Evolutionary conservation across 108 stramenopile genomes (phyloP), one percentile per base, ranked within the genome.

Genomic region (Cyclotella cryptica): DNA sequence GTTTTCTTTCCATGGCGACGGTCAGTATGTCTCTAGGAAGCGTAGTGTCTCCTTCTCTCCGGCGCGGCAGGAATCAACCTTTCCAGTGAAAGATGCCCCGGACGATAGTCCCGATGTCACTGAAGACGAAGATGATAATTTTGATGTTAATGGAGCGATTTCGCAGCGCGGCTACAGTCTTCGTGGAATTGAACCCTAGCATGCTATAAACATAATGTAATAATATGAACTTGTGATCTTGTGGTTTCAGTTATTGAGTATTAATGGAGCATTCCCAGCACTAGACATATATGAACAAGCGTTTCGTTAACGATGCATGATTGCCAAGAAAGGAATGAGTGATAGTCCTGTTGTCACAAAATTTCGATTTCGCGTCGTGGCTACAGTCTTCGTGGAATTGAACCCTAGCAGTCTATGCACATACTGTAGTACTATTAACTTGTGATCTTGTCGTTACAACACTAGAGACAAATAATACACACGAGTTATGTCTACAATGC

Each of bases 11-110:
- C 12, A 61, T 28, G 42, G 40, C 9, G 45, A 60, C 28, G 71
- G 58, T 35, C 60, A 17, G 15, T 29, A 27, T n/a, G 18, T 35
- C n/a, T 29, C 57, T 41, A 58, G 19, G 18, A 43, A 28, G 17
- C 71, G 71, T 18, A 59, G n/a, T 46, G 60, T 72, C 7, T 72
- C 71, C 5, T 72, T 72, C 47, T 72, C 59, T 61, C 55, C 57
- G 1, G 39, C 11, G 30, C 44, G 46, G 26, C 15, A 61, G 40
- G 60, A 45, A 21, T 52, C 49, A 47, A 68, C 7, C 11, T 43
- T 18, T 1, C 1, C 10, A 11, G 17, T 8, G 15, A 68, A 53
- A 53, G 49, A 52, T 22, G 49, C 29, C 12, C 51, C 55, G 12
- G 59, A 62, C 22, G 58, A 53, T 45, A 29, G 27, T 39, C 29